Evolutionary conservation across 331 rosid genomes (phyloP), one percentile per base, ranked within the genome.

Genomic region (Prunus yedoensis): DNA sequence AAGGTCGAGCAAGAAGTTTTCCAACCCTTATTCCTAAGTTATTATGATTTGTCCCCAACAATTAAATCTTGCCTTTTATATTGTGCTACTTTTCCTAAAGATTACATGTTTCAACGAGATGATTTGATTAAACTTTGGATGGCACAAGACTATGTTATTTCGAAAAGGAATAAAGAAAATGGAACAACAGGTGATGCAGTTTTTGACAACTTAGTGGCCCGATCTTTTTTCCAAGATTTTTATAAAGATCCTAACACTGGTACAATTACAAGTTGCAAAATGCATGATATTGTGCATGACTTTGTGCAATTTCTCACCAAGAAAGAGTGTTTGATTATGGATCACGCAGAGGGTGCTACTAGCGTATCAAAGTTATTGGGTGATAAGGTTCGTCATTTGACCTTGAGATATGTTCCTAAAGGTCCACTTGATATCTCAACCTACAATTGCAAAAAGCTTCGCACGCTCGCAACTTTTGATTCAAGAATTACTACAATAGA

Each of bases 31-130:
- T 17, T 57, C 3, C 4, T 76, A 5, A 66, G 79, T 28, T 66
- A 66, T n/a, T 1, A 54, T 41, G 41, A 62, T 20, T 64, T 32
- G 43, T 0, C 23, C 1, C 17, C 28, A 3, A 2, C 1, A 0
- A 6, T 25, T 38, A 66, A 23, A 53, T 16, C 3, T 53, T 64
- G 66, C 17, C 6, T 52, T 10, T 38, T 18, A 4, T 43, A 16
- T 47, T 61, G 61, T 28, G 16, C 61, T 2, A 61, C 0, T 0
- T 74, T 74, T 17, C 50, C 70, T 1, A 74, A 74, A 3, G 58
- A 75, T 75, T 0, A 23, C 5, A 0, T 0, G 0, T 3, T 59
- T 10, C 0, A 0, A 0, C 5, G 23, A 3, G 1, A 30, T 30
- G 0, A 2, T 0, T 32, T 63, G 47, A 32, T 63, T 57, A 16